Evolutionary conservation across 2,329 filamentous ascomycete genomes (phyloP).

Genomic region (Curvularia verruculosa): DNA sequence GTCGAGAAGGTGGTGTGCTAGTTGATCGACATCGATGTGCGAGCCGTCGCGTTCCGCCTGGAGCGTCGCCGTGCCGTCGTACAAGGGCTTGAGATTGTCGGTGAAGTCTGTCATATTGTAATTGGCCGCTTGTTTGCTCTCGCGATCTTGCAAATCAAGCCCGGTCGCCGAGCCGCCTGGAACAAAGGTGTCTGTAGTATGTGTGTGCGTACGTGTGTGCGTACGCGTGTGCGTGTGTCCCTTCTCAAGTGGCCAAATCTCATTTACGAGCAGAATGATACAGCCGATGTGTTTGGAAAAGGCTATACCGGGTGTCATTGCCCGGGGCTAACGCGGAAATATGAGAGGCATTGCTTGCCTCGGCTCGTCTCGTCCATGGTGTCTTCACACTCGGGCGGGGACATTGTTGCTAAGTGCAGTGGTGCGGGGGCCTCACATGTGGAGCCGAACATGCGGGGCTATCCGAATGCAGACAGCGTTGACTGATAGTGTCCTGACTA

Average conservation of each 20-base stretch:
- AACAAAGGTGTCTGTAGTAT: too few relatives aligned
- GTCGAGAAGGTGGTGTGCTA: conserved; percentile 56
- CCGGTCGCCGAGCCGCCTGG: conserved; percentile 11
- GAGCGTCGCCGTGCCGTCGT: conserved; percentile 55
- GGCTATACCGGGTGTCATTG: background rate
- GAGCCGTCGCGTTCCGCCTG: conserved; percentile 55
- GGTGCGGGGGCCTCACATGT: conserved; percentile 19
- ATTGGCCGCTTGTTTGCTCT: conserved; percentile 8
- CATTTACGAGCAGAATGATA: background rate
- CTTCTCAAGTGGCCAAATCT: conserved; percentile 1
- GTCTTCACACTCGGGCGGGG: conserved; percentile 1
- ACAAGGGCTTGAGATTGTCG: conserved; percentile 55
- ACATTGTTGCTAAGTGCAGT: conserved; percentile 13
- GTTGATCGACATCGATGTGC: conserved; percentile 51
- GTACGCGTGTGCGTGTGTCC: background rate
- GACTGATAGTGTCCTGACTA: conserved; percentile 7
- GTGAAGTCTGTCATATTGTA: conserved; percentile 57
- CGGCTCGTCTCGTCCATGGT: conserved; percentile 11
- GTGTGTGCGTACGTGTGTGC: too few relatives aligned
- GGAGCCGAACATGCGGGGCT: conserved; percentile 15
- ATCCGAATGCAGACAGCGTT: conserved; percentile 15
- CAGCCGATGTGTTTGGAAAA: conserved; percentile 12
- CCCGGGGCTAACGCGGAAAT: conserved; percentile 19
- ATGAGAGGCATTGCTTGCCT: conserved; percentile 15
- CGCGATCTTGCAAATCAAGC: background rate